These are phyloP conservation scores for Globisporangium polare DNA, from an alignment of 352 stramenopile species.

Conservation along the genomic window DNA sequence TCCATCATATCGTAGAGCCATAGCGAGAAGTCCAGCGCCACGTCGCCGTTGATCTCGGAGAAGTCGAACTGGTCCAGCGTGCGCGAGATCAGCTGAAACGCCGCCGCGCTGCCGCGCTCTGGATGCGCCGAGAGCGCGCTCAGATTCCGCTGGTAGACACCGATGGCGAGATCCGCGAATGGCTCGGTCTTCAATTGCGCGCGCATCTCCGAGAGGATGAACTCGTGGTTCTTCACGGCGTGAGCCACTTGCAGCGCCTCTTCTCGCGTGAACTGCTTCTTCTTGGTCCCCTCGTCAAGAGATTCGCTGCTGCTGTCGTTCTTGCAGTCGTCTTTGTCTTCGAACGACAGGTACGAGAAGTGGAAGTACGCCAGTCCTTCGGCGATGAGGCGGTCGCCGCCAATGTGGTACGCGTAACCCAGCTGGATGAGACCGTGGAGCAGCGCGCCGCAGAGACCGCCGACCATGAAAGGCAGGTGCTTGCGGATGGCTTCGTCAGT, in stretches of 20 bases:
- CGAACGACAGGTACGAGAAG: constrained; percentile 31
- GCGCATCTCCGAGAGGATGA: constrained; percentile 11
- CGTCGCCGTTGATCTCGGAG: constrained; percentile 15
- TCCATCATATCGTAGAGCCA: constrained; percentile 29
- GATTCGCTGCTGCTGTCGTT: neutral
- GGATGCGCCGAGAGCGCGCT: constrained; percentile 25
- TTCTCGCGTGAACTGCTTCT: constrained; percentile 21
- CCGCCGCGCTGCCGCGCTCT: constrained; percentile 9
- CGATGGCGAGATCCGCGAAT: constrained; percentile 4
- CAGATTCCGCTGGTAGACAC: constrained; percentile 18
- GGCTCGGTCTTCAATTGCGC: constrained; percentile 3
- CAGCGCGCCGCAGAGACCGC: constrained; percentile 26
- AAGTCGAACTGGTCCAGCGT: constrained; percentile 24
- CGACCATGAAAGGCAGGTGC: constrained; percentile 18
- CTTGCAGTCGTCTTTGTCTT: constrained; percentile 7
- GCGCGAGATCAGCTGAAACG: constrained; percentile 14
- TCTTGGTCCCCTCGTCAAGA: neutral
- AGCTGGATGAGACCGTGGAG: constrained; percentile 37
- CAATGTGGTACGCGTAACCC: constrained; percentile 31
- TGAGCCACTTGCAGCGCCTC: constrained; percentile 9
- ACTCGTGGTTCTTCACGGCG: constrained; percentile 13
- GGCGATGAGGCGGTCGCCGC: constrained; percentile 21
- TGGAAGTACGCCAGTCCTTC: constrained; percentile 35
- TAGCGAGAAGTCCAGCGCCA: constrained; percentile 26
- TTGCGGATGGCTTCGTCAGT: constrained; percentile 22